A percentile compares a stretch with the other conserved stretches of the same genome.
phyloP scores from a whole-genome alignment of 257 asterid genomes.

The Forsythia viridissima region DNA sequence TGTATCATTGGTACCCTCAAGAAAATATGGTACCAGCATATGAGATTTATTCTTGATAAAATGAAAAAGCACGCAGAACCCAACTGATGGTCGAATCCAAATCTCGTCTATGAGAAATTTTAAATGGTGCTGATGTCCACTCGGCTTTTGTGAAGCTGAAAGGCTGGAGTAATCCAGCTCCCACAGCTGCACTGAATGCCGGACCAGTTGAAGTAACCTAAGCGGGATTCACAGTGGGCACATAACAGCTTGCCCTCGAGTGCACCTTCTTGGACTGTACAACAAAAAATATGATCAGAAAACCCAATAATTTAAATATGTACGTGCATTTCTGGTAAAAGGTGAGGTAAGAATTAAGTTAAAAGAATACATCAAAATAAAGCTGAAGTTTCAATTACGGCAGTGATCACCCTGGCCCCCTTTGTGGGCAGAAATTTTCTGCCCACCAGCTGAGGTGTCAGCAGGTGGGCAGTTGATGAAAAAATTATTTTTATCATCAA shows the following conservation, averaged over 20 bases:
- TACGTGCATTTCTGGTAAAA: background rate
- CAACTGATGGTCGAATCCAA: background rate
- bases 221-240: conserved; percentile 76
- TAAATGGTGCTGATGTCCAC: conserved; percentile 68
- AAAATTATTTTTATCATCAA: no score
- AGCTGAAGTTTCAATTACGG: background rate
- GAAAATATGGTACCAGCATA: conserved; percentile 23
- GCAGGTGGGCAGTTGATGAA: no score
- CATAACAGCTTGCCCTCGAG: conserved; percentile 88
- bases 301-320: background rate
- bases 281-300: background rate
- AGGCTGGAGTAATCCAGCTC: conserved; percentile 97
- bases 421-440: no score
- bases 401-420: no score
- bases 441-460: no score
- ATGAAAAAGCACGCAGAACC: conserved; percentile 14
- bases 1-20: conserved; percentile 5
- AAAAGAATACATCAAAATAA: no score
- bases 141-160: conserved; percentile 92
- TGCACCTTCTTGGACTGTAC: conserved; percentile 81
- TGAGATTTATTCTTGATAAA: conserved; percentile 9
- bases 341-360: background rate
- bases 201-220: conserved; percentile 96
- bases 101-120: conserved; percentile 21
- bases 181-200: conserved; percentile 99